These are phyloP conservation scores for Takashimella koratensis DNA, from an alignment of 1,284 basidiomycete genomes.

Conservation along the genomic window DNA sequence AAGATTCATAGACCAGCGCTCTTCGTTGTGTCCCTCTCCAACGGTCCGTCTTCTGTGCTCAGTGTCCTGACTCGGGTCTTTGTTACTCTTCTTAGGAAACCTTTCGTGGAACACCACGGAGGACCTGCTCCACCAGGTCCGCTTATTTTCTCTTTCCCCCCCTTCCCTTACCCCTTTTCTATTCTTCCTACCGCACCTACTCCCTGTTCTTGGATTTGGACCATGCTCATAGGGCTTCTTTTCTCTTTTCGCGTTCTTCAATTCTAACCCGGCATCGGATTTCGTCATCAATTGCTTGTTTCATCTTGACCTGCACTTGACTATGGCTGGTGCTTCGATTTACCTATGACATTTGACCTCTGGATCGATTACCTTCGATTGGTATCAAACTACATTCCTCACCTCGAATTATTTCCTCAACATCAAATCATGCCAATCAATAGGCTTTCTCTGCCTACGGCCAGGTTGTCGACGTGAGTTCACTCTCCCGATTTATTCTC, in stretches of 20 bases:
- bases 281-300: not conserved
- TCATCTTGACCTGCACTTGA: not conserved
- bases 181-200: slow-evolving; percentile 3
- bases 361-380: not conserved
- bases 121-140: slow-evolving; percentile 74
- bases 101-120: slow-evolving; percentile 80
- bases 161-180: slow-evolving; percentile 13
- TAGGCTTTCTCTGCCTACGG: slow-evolving; percentile 48
- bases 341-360: slow-evolving; percentile 4
- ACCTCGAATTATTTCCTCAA: too few species aligned
- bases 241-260: slow-evolving; percentile 12
- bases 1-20: not conserved
- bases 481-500: slow-evolving; percentile 6
- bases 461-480: slow-evolving; percentile 47
- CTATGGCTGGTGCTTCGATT: not conserved
- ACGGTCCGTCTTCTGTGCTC: slow-evolving; percentile 1
- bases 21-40: not conserved
- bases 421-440: not conserved
- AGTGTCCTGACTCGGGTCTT: not conserved
- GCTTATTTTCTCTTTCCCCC: slow-evolving; percentile 46
- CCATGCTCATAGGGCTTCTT: not conserved
- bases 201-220: slow-evolving; percentile 2
- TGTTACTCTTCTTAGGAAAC: slow-evolving; percentile 39
- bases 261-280: not conserved
- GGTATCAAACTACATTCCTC: too few species aligned